Evolutionary conservation across 2,329 filamentous ascomycete genomes (phyloP).

Genomic region (Xylariaceae sp.): DNA sequence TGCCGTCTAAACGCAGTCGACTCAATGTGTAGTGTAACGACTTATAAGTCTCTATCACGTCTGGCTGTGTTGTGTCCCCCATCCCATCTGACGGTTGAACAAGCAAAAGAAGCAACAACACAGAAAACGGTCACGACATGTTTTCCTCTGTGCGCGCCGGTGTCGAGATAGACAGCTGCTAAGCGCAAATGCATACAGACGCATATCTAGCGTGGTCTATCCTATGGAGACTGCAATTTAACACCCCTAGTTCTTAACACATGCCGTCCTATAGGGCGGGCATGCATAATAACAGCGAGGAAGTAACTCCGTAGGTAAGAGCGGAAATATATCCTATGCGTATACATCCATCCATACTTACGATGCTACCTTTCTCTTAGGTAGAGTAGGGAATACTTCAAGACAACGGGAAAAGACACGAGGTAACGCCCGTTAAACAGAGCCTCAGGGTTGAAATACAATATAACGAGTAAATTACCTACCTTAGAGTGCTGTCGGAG

Average conservation of each 20-base stretch:
- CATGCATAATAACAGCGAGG: slow-evolving; percentile 1
- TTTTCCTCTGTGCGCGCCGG: not conserved
- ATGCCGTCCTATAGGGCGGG: slow-evolving; percentile 8
- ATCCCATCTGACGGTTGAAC: no score
- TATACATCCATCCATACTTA: not conserved
- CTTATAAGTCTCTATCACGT: no score
- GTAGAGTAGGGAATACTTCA: not conserved
- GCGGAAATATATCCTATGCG: not conserved
- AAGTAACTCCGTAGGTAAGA: not conserved
- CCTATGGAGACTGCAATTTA: not conserved
- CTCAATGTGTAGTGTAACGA: no score
- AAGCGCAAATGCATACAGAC: not conserved
- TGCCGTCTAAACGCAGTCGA: no score
- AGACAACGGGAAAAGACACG: slow-evolving; percentile 7
- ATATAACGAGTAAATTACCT: not conserved
- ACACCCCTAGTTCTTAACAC: slow-evolving; percentile 5
- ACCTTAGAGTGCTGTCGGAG: not conserved
- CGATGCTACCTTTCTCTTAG: no score
- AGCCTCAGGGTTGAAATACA: slow-evolving; percentile 16
- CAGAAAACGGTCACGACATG: not conserved
- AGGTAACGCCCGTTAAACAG: not conserved
- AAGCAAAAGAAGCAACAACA: not conserved
- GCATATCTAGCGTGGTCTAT: not conserved
- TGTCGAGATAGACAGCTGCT: not conserved
- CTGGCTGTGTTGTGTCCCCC: no score